A percentile compares a stretch with the other conserved stretches of the same genome.
Evolutionary conservation across 129 eudicot genomes (phyloP).

Genomic region (Chrysanthemum seticuspe): DNA sequence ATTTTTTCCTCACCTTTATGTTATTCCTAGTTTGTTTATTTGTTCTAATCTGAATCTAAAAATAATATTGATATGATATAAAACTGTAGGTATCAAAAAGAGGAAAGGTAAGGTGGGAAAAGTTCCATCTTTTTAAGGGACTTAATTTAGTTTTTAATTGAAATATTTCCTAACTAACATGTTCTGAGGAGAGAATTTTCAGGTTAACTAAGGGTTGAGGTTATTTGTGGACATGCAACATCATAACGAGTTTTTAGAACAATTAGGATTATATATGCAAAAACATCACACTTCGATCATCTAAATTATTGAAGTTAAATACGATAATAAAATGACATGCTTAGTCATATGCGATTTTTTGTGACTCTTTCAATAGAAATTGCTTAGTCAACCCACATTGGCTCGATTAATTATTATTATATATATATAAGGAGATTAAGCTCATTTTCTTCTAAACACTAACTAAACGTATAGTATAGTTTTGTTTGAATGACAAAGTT

Average conservation of each 20-base stretch:
- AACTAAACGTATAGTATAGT: too few species aligned
- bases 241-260: neutral
- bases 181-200: conserved; percentile 22
- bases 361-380: too few species aligned
- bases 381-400: too few species aligned
- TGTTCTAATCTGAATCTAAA: conserved; percentile 12
- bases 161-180: conserved; percentile 17
- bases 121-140: conserved; percentile 25
- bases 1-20: conserved; percentile 26
- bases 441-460: too few species aligned
- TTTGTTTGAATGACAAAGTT: too few species aligned
- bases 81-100: conserved; percentile 1
- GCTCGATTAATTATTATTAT: too few species aligned
- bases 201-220: conserved; percentile 24
- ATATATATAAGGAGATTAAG: too few species aligned
- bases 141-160: conserved; percentile 21
- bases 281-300: too few species aligned
- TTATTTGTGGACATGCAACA: conserved; percentile 8
- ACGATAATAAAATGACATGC: too few species aligned
- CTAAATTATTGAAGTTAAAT: too few species aligned
- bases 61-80: neutral
- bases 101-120: conserved; percentile 25
- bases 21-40: conserved; percentile 8
- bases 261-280: too few species aligned
- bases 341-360: too few species aligned